phyloP scores from a whole-genome alignment of 768 basidiomycete species.

The Phaffia australis region DNA sequence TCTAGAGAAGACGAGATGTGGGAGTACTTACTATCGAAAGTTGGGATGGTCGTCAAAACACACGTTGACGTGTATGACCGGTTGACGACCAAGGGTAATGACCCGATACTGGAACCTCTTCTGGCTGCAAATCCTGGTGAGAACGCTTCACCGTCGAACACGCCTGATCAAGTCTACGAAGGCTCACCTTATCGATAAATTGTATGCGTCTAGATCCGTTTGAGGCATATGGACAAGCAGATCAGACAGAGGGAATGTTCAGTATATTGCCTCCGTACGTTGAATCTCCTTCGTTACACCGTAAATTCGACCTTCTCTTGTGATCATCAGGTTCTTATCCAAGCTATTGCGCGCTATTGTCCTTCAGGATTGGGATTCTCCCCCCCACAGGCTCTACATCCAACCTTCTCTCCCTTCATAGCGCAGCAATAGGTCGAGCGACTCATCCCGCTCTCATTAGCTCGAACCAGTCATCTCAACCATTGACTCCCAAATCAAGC shows the following conservation, averaged over 20 bases:
- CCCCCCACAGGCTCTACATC: background rate
- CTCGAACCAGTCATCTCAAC: no score
- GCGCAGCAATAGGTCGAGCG: no score
- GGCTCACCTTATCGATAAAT: background rate
- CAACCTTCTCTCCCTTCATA: no score
- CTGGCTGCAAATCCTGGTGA: conserved; percentile 60
- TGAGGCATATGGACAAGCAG: conserved; percentile 78
- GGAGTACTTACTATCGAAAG: conserved; percentile 80
- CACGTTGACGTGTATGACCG: conserved; percentile 33
- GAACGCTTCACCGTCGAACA: background rate
- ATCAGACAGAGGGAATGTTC: conserved; percentile 82
- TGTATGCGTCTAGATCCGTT: conserved; percentile 54
- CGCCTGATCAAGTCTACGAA: background rate
- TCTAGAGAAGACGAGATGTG: conserved; percentile 86
- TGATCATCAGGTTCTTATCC: background rate
- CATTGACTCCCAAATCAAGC: no score
- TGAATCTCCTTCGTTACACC: background rate
- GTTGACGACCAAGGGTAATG: conserved; percentile 42
- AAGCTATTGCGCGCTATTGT: background rate
- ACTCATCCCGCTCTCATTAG: no score
- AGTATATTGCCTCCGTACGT: conserved; percentile 65
- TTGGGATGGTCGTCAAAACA: conserved; percentile 73
- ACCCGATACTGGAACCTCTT: conserved; percentile 83
- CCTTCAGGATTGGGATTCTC: background rate
- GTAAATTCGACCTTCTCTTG: background rate